phyloP scores from a whole-genome alignment of 192 early-diverging fungal genomes.

The Mortierella hygrophila region DNA sequence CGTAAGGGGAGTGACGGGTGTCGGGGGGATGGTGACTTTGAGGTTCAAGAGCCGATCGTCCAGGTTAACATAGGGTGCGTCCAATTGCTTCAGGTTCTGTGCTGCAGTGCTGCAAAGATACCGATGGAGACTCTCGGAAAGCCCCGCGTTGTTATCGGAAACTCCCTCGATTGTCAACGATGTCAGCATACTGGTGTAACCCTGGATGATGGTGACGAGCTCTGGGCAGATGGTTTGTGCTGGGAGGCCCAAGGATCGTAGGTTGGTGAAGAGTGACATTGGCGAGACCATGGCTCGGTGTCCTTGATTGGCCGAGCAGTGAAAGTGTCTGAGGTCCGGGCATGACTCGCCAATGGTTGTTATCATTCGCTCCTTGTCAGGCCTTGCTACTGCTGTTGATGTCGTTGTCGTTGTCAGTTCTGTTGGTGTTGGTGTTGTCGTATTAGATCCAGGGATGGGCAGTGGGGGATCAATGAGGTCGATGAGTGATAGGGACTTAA shows the following conservation, averaged over 20 bases:
- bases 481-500: background rate
- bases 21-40: background rate
- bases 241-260: background rate
- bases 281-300: background rate
- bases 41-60: constrained; percentile 9
- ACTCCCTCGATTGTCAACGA: background rate
- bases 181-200: background rate
- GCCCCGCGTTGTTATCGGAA: background rate
- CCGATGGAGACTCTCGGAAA: background rate
- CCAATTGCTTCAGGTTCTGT: background rate
- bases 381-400: background rate
- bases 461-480: background rate
- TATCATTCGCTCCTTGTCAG: background rate
- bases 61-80: background rate
- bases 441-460: background rate
- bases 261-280: background rate
- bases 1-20: background rate
- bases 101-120: background rate
- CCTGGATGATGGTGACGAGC: constrained; percentile 1
- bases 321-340: background rate
- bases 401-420: background rate
- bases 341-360: background rate
- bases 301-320: background rate
- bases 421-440: background rate
- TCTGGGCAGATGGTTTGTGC: background rate